Evolutionary conservation across 371 early-diverging fungal species (phyloP).

Genomic region (Amoeboaphelidium protococcarum): DNA sequence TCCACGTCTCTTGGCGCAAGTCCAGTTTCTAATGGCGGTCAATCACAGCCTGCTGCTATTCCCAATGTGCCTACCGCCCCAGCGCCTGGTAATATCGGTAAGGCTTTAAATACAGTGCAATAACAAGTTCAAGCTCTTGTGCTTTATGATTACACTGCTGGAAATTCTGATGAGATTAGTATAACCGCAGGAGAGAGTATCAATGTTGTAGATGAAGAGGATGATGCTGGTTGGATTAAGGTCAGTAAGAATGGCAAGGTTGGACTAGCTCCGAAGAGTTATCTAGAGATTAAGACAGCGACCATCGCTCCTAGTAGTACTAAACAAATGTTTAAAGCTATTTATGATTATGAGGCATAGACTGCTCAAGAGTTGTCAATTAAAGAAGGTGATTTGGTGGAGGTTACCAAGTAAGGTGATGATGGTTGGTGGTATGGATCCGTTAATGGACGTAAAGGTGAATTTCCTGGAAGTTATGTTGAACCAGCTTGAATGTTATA

Average conservation of each 20-base stretch:
- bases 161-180: constrained; percentile 13
- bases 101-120: no score
- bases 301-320: no score
- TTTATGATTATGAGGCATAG: constrained; percentile 26
- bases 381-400: constrained; percentile 18
- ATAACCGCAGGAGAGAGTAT: constrained; percentile 21
- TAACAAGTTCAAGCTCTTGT: constrained; percentile 18
- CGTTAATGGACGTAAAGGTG: background rate
- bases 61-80: background rate
- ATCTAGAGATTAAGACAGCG: background rate
- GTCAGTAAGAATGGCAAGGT: background rate
- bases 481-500: no score
- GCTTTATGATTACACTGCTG: constrained; percentile 24
- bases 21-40: no score
- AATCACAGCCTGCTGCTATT: background rate
- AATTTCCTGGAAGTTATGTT: background rate
- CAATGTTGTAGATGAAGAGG: constrained; percentile 16
- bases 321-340: no score
- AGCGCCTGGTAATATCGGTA: background rate
- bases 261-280: background rate
- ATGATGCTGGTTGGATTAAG: background rate
- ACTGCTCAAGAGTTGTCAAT: constrained; percentile 16
- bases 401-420: constrained; percentile 16
- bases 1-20: constrained; percentile 8
- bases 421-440: background rate